phyloP scores from a whole-genome alignment of 2,329 filamentous ascomycete genomes.

The Trichothecium sympodiale region DNA sequence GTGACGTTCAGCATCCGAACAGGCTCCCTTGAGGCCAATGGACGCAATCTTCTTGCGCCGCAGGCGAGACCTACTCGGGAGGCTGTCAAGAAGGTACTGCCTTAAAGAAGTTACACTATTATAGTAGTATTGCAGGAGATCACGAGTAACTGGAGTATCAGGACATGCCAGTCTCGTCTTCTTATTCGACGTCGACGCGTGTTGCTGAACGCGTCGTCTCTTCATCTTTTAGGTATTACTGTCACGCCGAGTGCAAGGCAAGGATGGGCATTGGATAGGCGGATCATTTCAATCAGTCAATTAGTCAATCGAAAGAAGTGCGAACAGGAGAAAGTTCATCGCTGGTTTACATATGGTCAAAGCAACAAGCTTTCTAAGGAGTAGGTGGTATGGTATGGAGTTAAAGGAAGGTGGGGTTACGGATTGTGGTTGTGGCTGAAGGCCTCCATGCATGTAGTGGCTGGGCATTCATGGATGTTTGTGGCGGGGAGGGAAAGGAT shows the following conservation, averaged over 20 bases:
- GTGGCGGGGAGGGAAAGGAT: too few relatives aligned
- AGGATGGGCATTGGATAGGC: neutral
- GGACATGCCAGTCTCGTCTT: conserved; percentile 1
- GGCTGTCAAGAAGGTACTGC: conserved; percentile 53
- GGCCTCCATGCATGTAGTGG: neutral
- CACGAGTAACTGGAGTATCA: conserved; percentile 32
- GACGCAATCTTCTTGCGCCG: conserved; percentile 44
- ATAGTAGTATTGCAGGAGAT: conserved; percentile 61
- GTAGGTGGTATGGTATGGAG: too few relatives aligned
- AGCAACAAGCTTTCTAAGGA: too few relatives aligned
- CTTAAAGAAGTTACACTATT: conserved; percentile 54
- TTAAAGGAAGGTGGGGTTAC: too few relatives aligned
- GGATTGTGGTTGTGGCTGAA: neutral
- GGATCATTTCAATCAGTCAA: too few relatives aligned
- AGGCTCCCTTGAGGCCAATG: conserved; percentile 21
- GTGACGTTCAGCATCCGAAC: conserved; percentile 22
- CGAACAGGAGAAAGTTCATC: too few relatives aligned
- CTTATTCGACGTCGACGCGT: conserved; percentile 13
- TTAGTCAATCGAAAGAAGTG: too few relatives aligned
- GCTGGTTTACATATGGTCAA: too few relatives aligned
- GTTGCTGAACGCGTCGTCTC: conserved; percentile 12
- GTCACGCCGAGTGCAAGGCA: too few relatives aligned
- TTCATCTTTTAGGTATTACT: conserved; percentile 10
- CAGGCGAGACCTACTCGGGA: conserved; percentile 56
- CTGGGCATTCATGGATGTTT: too few relatives aligned